phyloP scores from a whole-genome alignment of 2,329 filamentous ascomycete genomes.

The Plectosphaerella plurivora region DNA sequence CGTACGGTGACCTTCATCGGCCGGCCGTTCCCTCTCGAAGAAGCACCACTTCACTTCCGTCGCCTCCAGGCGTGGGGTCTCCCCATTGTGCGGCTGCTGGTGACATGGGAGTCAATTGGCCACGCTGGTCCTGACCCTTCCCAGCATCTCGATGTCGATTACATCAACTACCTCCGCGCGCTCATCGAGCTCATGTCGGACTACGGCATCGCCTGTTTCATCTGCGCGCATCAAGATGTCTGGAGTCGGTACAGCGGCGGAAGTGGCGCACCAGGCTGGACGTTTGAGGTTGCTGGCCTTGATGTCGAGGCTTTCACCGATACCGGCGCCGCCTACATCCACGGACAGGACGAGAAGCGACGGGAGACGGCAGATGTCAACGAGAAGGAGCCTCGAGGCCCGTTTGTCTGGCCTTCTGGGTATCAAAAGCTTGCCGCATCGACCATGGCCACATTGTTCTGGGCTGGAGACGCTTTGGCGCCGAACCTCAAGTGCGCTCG shows the following conservation, averaged over 20 bases:
- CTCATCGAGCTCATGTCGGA: constrained; percentile 30
- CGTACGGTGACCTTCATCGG: constrained; percentile 33
- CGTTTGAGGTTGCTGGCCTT: constrained; percentile 33
- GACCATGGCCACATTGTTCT: constrained; percentile 21
- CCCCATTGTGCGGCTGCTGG: constrained; percentile 32
- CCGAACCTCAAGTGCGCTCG: constrained; percentile 14
- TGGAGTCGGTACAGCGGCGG: constrained; percentile 38
- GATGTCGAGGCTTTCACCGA: constrained; percentile 19
- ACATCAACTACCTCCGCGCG: constrained; percentile 29
- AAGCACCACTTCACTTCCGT: constrained; percentile 32
- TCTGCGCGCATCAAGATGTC: constrained; percentile 38
- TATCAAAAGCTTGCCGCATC: constrained; percentile 32
- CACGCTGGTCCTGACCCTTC: constrained; percentile 24
- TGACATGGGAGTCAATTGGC: constrained; percentile 37
- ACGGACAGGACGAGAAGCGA: constrained; percentile 23
- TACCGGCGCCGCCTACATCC: background rate
- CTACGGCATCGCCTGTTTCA: constrained; percentile 33
- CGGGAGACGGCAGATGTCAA: constrained; percentile 18
- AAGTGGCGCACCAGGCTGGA: constrained; percentile 36
- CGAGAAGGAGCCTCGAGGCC: constrained; percentile 26
- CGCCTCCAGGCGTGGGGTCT: constrained; percentile 32
- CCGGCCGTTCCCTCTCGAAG: constrained; percentile 29
- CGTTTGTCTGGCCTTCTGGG: constrained; percentile 30
- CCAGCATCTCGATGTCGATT: constrained; percentile 30
- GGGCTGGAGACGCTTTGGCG: constrained; percentile 19